These are phyloP conservation scores for Coniochaeta sp. DNA, from an alignment of 2,329 filamentous ascomycete genomes.

Conservation along the genomic window DNA sequence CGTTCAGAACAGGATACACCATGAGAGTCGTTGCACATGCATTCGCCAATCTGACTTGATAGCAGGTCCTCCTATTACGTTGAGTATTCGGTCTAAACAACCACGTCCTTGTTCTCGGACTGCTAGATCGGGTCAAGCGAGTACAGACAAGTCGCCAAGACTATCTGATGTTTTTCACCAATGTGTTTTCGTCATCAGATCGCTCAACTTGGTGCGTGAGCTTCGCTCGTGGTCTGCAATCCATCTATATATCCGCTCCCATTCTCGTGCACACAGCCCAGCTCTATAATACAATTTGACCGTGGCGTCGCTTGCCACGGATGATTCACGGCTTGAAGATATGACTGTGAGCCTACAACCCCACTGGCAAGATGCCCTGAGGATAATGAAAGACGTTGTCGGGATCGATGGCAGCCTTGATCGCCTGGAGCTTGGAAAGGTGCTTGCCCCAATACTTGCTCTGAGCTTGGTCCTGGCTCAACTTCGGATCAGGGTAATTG, in stretches of 20 bases:
- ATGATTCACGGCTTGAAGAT: neutral
- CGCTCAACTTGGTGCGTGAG: neutral
- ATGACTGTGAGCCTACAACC: neutral
- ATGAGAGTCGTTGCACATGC: too few species aligned
- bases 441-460: constrained; percentile 27
- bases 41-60: too few species aligned
- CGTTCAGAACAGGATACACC: too few species aligned
- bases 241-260: neutral
- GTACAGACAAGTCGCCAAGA: too few species aligned
- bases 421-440: constrained; percentile 20
- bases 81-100: too few species aligned
- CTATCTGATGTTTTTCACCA: too few species aligned
- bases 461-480: constrained; percentile 24
- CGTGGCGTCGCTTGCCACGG: neutral
- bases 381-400: constrained; percentile 31
- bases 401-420: constrained; percentile 29
- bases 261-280: neutral
- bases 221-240: neutral
- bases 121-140: too few species aligned
- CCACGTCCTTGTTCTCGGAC: too few species aligned
- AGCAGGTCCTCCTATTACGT: too few species aligned
- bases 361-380: constrained; percentile 23
- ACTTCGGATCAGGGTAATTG: constrained; percentile 30
- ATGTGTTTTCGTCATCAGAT: too few species aligned
- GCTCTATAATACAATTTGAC: neutral